A percentile compares a stretch with the other conserved stretches of the same genome.
phyloP scores from a whole-genome alignment of 2,329 filamentous ascomycete genomes.

The Thielaviopsis populi region DNA sequence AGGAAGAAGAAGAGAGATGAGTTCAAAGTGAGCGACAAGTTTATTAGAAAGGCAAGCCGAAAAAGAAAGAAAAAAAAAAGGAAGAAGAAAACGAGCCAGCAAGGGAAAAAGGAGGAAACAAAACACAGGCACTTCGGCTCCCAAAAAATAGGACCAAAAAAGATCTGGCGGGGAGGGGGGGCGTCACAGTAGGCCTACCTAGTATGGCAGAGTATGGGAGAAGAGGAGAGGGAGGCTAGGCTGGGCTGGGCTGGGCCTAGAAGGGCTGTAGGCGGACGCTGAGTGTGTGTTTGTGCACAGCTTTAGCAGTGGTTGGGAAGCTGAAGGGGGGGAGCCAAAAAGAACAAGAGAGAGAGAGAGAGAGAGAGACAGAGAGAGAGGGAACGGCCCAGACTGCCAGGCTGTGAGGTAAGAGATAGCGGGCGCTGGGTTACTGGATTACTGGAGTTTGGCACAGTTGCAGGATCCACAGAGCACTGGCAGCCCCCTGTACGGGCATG shows the following conservation, averaged over 20 bases:
- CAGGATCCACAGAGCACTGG: neutral
- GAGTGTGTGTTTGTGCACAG: neutral
- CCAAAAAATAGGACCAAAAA: constrained; percentile 7
- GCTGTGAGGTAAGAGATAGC: neutral
- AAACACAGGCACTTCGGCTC: constrained; percentile 1
- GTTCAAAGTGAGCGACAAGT: constrained; percentile 12
- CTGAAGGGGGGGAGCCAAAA: neutral
- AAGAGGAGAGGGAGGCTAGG: neutral
- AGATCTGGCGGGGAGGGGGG: neutral
- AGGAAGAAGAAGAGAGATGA: constrained; percentile 12
- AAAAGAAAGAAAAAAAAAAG: neutral
- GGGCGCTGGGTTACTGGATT: neutral
- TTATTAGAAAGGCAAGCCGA: constrained; percentile 5
- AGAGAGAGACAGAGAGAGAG: neutral
- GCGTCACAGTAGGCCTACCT: neutral
- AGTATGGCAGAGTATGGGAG: too few species aligned
- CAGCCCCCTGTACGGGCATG: neutral
- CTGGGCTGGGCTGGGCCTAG: neutral
- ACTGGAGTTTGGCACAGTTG: neutral
- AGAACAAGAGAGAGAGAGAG: neutral
- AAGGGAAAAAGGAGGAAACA: constrained; percentile 12
- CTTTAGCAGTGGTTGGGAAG: constrained; percentile 2
- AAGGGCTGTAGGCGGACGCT: neutral
- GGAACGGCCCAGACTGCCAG: neutral
- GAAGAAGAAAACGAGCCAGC: neutral